These are phyloP conservation scores for Castanea mollissima DNA, from an alignment of 306 rosid species.

Conservation along the genomic window DNA sequence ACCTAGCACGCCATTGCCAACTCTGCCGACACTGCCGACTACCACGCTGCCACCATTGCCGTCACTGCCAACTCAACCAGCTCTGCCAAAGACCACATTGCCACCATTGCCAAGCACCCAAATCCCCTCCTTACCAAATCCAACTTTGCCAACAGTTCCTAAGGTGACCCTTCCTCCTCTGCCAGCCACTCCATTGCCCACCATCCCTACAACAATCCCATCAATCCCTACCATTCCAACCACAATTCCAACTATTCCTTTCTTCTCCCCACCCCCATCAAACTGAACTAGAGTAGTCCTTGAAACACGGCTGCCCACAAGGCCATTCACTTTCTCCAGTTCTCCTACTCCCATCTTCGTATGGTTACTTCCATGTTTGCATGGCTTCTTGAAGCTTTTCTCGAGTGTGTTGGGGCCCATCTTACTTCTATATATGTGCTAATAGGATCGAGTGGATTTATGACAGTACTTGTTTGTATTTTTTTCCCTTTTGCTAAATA, in stretches of 20 bases:
- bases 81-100: constrained; percentile 23
- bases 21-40: constrained; percentile 4
- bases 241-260: constrained; percentile 20
- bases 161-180: constrained; percentile 26
- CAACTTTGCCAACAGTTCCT: constrained; percentile 17
- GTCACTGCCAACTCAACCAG: neutral
- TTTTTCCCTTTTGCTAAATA: neutral
- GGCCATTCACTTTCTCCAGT: neutral
- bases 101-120: constrained; percentile 27
- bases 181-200: constrained; percentile 14
- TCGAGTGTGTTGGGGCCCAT: too few species aligned
- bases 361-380: neutral
- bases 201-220: constrained; percentile 10
- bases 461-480: too few species aligned
- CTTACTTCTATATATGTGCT: neutral
- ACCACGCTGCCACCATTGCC: constrained; percentile 2
- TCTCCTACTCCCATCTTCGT: neutral
- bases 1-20: neutral
- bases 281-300: constrained; percentile 5
- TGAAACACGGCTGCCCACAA: neutral
- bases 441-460: too few species aligned
- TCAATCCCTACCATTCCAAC: constrained; percentile 4
- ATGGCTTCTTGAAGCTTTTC: too few species aligned
- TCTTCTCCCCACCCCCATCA: constrained; percentile 28
- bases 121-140: constrained; percentile 6